Evolutionary conservation across 768 basidiomycete species (phyloP).

Genomic region (Baorangia bicolor): DNA sequence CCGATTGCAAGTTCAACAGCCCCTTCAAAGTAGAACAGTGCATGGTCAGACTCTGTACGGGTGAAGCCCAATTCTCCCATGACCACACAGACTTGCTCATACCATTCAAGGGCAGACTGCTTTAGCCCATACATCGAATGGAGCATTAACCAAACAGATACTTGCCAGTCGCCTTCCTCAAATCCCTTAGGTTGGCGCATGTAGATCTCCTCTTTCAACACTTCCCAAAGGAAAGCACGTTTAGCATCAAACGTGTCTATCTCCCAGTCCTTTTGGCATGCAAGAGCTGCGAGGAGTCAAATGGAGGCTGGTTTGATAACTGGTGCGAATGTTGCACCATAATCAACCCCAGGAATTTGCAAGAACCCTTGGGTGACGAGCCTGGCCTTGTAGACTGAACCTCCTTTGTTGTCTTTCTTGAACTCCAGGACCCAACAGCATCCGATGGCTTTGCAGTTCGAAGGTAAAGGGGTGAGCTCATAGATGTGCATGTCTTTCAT

Average conservation of each 20-base stretch:
- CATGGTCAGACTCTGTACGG: not conserved
- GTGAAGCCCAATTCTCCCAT: not conserved
- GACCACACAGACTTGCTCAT: not conserved
- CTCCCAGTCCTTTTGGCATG: not conserved
- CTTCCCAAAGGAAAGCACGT: too few relatives aligned
- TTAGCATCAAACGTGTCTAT: too few relatives aligned
- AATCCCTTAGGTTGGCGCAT: too few relatives aligned
- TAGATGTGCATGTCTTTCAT: not conserved
- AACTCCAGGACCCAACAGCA: not conserved
- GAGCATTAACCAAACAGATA: not conserved
- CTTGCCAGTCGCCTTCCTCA: not conserved
- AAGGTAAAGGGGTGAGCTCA: too few relatives aligned
- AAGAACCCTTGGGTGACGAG: too few relatives aligned
- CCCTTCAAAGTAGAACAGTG: not conserved
- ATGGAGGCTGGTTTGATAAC: too few relatives aligned
- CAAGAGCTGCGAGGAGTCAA: not conserved
- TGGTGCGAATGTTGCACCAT: too few relatives aligned
- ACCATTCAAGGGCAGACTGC: not conserved
- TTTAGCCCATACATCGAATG: not conserved
- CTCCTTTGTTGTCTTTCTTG: not conserved
- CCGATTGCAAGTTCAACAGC: not conserved
- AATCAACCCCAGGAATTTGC: not conserved
- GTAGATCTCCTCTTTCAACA: too few relatives aligned
- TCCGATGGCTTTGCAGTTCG: not conserved
- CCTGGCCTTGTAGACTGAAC: too few relatives aligned